Evolutionary conservation across 176 grass and related monocot genomes (phyloP).

Genomic region (Thalia dealbata): DNA sequence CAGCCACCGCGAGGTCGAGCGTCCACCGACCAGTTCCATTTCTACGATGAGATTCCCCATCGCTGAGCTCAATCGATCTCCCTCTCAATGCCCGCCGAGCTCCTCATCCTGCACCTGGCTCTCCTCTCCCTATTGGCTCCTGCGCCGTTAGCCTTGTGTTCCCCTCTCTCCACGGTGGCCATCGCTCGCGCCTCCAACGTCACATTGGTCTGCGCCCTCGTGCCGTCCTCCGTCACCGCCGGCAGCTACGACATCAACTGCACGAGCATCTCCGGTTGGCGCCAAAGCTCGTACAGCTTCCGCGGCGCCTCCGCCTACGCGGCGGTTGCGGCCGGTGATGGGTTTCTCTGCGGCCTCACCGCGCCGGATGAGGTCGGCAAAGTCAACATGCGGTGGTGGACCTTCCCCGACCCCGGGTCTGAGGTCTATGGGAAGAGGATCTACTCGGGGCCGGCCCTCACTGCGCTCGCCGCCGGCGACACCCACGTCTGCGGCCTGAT

Average conservation of each 20-base stretch:
- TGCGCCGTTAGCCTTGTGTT: background rate
- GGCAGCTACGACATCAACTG: background rate
- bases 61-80: background rate
- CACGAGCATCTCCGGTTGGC: background rate
- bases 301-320: background rate
- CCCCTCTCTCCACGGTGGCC: slow-evolving; percentile 9
- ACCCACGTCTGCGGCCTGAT: slow-evolving; percentile 8
- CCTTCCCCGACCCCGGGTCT: background rate
- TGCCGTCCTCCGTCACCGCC: background rate
- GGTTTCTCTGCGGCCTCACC: slow-evolving; percentile 14
- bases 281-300: background rate
- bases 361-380: background rate
- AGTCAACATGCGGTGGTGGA: slow-evolving; percentile 10
- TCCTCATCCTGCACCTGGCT: background rate
- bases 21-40: background rate
- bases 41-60: background rate
- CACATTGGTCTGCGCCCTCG: slow-evolving; percentile 9
- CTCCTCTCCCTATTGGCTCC: background rate
- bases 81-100: background rate
- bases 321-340: slow-evolving; percentile 1
- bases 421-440: background rate
- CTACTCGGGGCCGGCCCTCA: slow-evolving; percentile 4
- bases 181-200: background rate
- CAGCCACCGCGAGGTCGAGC: background rate
- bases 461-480: background rate